Evolutionary conservation across 768 basidiomycete species (phyloP).

Genomic region (Termitomyces sp.): DNA sequence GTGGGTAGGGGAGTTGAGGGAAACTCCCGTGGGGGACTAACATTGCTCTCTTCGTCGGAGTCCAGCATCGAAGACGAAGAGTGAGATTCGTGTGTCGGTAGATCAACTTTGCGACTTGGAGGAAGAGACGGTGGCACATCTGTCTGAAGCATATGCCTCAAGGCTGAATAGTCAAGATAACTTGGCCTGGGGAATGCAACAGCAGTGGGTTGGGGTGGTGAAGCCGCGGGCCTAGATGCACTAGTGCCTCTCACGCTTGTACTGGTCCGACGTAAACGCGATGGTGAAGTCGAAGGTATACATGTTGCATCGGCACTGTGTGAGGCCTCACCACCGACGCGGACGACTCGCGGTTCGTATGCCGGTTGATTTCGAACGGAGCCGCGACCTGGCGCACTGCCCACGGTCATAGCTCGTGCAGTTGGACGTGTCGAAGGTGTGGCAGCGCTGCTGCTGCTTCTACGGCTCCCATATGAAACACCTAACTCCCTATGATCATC

Average conservation of each 20-base stretch:
- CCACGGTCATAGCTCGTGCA: conserved; percentile 39
- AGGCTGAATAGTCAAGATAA: conserved; percentile 73
- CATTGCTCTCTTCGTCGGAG: conserved; percentile 63
- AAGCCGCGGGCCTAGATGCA: conserved; percentile 24
- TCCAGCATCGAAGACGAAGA: conserved; percentile 33
- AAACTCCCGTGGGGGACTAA: conserved; percentile 42
- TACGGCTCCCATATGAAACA: conserved; percentile 33
- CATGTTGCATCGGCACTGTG: conserved; percentile 39
- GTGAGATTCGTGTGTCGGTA: conserved; percentile 14
- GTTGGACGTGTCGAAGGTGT: conserved; percentile 35
- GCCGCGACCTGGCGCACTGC: conserved; percentile 24
- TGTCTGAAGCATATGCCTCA: conserved; percentile 65
- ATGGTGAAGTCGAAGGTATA: conserved; percentile 37
- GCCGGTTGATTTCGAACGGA: conserved; percentile 26
- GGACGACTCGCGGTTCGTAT: conserved; percentile 69
- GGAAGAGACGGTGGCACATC: conserved; percentile 35
- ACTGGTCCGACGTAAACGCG: conserved; percentile 42
- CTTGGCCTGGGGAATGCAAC: conserved; percentile 58
- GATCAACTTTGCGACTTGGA: conserved; percentile 34
- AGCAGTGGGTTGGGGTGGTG: conserved; percentile 24
- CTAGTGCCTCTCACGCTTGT: conserved; percentile 24
- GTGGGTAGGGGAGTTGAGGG: conserved; percentile 22
- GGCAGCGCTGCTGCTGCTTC: conserved; percentile 19
- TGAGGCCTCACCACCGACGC: conserved; percentile 38
- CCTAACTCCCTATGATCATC: conserved; percentile 35